Percentiles rank a stretch among this genome's conserved stretches.
Conservation (phyloP, 176 grass and related monocot genomes). For the Pontederia crassipes region DNA sequence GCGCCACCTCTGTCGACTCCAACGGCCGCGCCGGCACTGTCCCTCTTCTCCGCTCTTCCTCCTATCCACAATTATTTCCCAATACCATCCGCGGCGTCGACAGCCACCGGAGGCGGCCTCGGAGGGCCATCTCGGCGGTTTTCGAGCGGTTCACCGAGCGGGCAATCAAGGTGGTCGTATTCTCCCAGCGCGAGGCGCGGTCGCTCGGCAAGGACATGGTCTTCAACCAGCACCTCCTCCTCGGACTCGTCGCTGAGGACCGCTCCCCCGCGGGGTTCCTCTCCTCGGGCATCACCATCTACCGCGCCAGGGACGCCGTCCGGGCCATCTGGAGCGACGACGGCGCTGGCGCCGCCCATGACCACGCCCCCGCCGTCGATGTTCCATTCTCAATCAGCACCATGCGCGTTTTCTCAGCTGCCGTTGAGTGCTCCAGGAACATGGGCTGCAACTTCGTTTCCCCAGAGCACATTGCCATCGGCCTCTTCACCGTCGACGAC, state of each 20-base stretch:
- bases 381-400: slow-evolving; percentile 55
- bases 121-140: slow-evolving; percentile 34
- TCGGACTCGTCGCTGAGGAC: slow-evolving; percentile 85
- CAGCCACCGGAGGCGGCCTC: slow-evolving; percentile 5
- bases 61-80: slow-evolving; percentile 3
- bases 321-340: slow-evolving; percentile 30
- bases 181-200: slow-evolving; percentile 70
- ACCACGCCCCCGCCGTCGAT: slow-evolving; percentile 29
- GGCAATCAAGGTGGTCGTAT: slow-evolving; percentile 72
- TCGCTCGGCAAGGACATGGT: slow-evolving; percentile 52
- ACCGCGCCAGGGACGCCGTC: slow-evolving; percentile 65
- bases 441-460: slow-evolving; percentile 91
- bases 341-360: background rate
- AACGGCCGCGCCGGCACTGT: background rate
- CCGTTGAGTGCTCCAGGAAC: slow-evolving; percentile 63
- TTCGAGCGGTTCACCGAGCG: slow-evolving; percentile 95
- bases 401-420: slow-evolving; percentile 68
- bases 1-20: background rate
- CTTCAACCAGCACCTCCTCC: slow-evolving; percentile 71
- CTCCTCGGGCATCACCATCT: slow-evolving; percentile 61
- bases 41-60: slow-evolving; percentile 8
- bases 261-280: slow-evolving; percentile 47
- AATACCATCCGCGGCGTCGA: background rate
- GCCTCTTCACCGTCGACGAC: slow-evolving; percentile 78
- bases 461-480: slow-evolving; percentile 74